A percentile compares a stretch with the other conserved stretches of the same genome.
phyloP scores from a whole-genome alignment of 257 asterid genomes.

The Mitragyna speciosa region DNA sequence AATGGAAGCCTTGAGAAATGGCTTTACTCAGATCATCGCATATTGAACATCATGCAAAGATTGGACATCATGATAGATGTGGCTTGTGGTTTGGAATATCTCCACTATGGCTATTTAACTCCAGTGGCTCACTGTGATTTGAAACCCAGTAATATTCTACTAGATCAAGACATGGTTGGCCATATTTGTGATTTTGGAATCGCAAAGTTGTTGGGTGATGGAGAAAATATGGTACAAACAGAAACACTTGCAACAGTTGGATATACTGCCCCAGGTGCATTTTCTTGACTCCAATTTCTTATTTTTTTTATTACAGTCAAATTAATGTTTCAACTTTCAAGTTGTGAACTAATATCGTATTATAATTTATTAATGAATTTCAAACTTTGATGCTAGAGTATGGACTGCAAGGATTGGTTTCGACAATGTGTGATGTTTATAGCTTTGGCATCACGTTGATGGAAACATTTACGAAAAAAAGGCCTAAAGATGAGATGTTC shows the following conservation, averaged over 20 bases:
- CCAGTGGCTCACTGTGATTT: not conserved
- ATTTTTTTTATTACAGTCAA: not conserved
- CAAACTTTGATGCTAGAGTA: not conserved
- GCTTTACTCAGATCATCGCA: not conserved
- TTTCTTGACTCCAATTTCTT: not conserved
- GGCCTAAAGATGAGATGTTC: conserved; percentile 19
- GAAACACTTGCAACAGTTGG: not conserved
- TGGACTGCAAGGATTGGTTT: not conserved
- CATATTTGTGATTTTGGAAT: not conserved
- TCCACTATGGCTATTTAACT: not conserved
- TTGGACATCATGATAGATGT: not conserved
- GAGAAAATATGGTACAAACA: not conserved
- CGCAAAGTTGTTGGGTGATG: not conserved
- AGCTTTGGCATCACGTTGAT: conserved; percentile 21
- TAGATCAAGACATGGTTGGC: not conserved
- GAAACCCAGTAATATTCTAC: not conserved
- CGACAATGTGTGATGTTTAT: conserved; percentile 15
- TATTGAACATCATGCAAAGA: not conserved
- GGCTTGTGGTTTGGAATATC: not conserved
- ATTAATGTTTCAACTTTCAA: not conserved
- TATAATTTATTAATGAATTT: not conserved
- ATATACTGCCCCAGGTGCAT: not conserved
- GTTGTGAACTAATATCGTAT: too few relatives aligned
- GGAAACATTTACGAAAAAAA: conserved; percentile 11
- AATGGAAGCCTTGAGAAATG: not conserved